These are phyloP conservation scores for Metschnikowia cerradonensis DNA, from an alignment of 805 yeast genomes.

Conservation along the genomic window DNA sequence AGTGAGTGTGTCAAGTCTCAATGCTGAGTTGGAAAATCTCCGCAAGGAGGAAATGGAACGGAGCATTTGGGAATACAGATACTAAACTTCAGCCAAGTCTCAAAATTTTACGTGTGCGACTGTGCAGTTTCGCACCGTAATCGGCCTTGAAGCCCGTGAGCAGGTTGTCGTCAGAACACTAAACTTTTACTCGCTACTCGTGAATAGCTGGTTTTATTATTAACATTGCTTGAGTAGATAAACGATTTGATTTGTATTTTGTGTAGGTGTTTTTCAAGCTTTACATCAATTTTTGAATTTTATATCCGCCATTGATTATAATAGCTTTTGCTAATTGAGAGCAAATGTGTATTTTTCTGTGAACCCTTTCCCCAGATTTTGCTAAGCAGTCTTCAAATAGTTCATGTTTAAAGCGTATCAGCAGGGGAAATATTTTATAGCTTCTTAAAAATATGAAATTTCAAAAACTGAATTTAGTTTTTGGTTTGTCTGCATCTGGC, in stretches of 20 bases:
- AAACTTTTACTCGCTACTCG: neutral
- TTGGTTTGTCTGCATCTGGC: neutral
- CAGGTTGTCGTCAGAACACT: neutral
- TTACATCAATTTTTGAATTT: neutral
- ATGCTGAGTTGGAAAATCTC: conserved; percentile 9
- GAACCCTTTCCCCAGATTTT: neutral
- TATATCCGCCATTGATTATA: neutral
- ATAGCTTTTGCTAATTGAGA: neutral
- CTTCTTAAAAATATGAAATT: neutral
- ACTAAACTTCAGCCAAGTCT: neutral
- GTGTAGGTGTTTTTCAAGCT: neutral
- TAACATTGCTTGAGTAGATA: neutral
- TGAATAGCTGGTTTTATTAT: neutral
- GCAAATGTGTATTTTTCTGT: neutral
- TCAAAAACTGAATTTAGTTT: neutral
- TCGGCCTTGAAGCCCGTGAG: neutral
- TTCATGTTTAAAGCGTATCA: no score
- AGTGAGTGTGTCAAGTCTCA: conserved; percentile 54
- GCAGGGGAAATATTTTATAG: no score
- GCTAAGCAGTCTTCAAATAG: no score
- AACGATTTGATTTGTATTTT: neutral
- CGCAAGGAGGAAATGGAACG: conserved; percentile 11
- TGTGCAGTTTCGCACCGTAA: conserved; percentile 5
- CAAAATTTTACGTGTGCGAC: conserved; percentile 3
- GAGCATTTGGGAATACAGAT: conserved; percentile 7